A percentile compares a stretch with the other conserved stretches of the same genome.
Evolutionary conservation across 2,329 filamentous ascomycete species (phyloP).

Genomic region (Aspergillus fructus): DNA sequence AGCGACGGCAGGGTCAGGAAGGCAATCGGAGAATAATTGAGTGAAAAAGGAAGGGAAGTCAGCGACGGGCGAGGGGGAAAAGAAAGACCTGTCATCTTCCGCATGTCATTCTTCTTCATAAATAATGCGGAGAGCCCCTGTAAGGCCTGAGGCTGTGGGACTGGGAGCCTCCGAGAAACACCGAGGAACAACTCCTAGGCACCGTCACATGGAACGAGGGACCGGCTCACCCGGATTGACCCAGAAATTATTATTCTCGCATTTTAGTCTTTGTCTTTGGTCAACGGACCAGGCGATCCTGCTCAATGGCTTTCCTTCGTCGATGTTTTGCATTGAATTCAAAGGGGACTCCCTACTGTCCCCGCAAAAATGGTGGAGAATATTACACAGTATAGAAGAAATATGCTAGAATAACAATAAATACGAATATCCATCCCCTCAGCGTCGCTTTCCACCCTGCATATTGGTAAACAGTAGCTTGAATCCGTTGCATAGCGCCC

Average conservation of each 20-base stretch:
- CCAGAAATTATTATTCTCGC: not conserved
- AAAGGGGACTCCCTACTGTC: not conserved
- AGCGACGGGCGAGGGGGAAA: not conserved
- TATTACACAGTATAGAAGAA: slow-evolving; percentile 20
- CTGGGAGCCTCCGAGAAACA: slow-evolving; percentile 9
- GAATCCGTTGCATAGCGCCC: slow-evolving; percentile 93
- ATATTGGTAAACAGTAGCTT: slow-evolving; percentile 77
- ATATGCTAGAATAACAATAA: slow-evolving; percentile 14
- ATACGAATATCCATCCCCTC: slow-evolving; percentile 10
- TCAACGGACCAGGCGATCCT: not conserved
- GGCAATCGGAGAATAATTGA: not conserved
- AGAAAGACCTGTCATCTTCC: slow-evolving; percentile 2
- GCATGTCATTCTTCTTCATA: not conserved
- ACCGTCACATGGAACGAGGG: slow-evolving; percentile 8
- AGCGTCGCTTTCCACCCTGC: slow-evolving; percentile 40
- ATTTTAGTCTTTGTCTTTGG: not conserved
- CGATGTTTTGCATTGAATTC: slow-evolving; percentile 1
- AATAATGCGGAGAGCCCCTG: slow-evolving; percentile 7
- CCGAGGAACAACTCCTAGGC: slow-evolving; percentile 5
- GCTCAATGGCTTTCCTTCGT: slow-evolving; percentile 2
- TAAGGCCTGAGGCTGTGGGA: not conserved
- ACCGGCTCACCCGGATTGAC: not conserved
- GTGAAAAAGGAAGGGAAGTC: not conserved
- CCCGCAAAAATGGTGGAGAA: slow-evolving; percentile 2
- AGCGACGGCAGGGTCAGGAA: not conserved